Evolutionary conservation across 371 early-diverging fungal genomes (phyloP).

Genomic region (Mortierella polycephala): DNA sequence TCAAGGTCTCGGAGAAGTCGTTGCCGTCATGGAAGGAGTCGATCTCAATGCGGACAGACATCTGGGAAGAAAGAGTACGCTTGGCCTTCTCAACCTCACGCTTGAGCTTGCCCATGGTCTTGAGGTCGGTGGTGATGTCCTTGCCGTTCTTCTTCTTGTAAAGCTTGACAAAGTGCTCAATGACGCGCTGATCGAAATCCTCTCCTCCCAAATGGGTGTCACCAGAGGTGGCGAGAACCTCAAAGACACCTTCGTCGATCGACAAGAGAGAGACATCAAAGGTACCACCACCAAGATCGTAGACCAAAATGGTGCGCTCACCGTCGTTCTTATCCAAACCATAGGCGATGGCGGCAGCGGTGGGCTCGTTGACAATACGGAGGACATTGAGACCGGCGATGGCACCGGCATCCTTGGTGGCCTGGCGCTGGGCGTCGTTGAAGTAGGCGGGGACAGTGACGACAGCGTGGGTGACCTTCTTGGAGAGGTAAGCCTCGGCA

Average conservation of each 20-base stretch:
- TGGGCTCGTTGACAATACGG: conserved; percentile 97
- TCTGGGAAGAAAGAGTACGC: conserved; percentile 91
- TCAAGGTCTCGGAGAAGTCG: conserved; percentile 96
- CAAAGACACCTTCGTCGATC: conserved; percentile 86
- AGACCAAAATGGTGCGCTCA: conserved; percentile 91
- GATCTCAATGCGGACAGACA: conserved; percentile 85
- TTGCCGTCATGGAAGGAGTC: conserved; percentile 97
- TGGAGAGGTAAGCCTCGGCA: conserved; percentile 87
- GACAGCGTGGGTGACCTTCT: conserved; percentile 86
- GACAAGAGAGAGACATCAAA: conserved; percentile 97
- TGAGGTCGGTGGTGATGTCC: conserved; percentile 85
- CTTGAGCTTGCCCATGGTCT: conserved; percentile 93
- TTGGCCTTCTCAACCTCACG: conserved; percentile 97
- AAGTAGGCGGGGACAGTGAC: conserved; percentile 82
- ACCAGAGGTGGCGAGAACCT: conserved; percentile 90
- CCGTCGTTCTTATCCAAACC: conserved; percentile 85
- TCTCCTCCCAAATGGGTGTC: conserved; percentile 98
- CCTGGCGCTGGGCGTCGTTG: conserved; percentile 95
- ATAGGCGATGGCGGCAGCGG: conserved; percentile 97
- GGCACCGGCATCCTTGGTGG: conserved; percentile 96
- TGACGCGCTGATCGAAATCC: conserved; percentile 95
- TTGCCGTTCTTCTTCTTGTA: conserved; percentile 87
- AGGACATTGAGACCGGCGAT: conserved; percentile 94
- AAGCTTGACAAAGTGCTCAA: conserved; percentile 83
- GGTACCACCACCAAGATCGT: conserved; percentile 98